Percentiles rank a stretch among this genome's conserved stretches.
phyloP scores from a whole-genome alignment of 2,329 filamentous ascomycete genomes.

The Zalaria obscura region DNA sequence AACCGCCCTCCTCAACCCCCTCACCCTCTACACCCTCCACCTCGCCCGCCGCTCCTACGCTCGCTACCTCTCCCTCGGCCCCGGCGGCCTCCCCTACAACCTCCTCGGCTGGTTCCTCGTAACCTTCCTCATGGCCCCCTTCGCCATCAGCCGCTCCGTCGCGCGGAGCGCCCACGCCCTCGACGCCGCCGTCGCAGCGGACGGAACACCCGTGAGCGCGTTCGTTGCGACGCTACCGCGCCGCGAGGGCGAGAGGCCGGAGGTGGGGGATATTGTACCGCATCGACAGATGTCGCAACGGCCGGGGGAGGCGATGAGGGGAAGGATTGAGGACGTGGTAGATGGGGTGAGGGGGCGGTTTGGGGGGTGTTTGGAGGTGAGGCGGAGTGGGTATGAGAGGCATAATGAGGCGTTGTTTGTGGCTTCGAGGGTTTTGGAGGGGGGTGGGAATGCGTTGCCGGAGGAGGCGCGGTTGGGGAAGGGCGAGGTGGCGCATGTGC shows the following conservation, averaged over 20 bases:
- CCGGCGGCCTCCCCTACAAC: not conserved
- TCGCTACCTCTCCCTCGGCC: not conserved
- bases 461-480: not conserved
- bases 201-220: not conserved
- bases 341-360: not conserved
- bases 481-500: not conserved
- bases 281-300: not conserved
- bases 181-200: not conserved
- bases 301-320: not conserved
- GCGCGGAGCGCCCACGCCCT: not conserved
- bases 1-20: too few relatives aligned
- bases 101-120: not conserved
- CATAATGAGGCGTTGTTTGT: not conserved
- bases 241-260: not conserved
- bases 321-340: not conserved
- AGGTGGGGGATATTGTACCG: not conserved
- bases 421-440: too few relatives aligned
- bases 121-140: not conserved
- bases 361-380: not conserved
- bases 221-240: not conserved
- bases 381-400: not conserved
- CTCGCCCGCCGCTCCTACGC: not conserved
- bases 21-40: too few relatives aligned
- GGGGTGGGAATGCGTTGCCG: not conserved
- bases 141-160: not conserved